Base-by-base conservation (phyloP, 2,329 filamentous ascomycete genomes). In the Escovopsis sp. region DNA sequence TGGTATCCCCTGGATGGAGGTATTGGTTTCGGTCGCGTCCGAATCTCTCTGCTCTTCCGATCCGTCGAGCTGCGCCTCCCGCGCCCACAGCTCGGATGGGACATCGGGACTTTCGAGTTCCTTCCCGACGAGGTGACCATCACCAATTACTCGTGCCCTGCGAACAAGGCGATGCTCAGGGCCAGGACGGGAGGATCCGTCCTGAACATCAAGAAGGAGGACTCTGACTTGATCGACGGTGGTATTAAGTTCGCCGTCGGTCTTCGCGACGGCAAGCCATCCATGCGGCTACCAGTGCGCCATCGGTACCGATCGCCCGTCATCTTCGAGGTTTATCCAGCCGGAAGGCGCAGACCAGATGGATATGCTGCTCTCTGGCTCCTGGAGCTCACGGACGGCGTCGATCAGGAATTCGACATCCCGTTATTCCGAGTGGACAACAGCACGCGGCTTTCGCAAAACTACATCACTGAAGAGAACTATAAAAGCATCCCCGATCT, bases 1-100 rank as follows among this genome's bases (percentile, higher is more conserved):
- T 94, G 87, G 86, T 96, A 94, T 53, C 88, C 90, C n/a, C 69
- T 98, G 0, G 87, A 94, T 50, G 90, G 88, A 16, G 90, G 90
- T 10, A 78, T 96, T 42, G 83, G 90, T 1, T 96, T 90, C 44
- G 90, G 90, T 27, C 79, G 88, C 7, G 70, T 93, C 40, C 79
- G 87, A 28, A 80, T 98, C 45, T 93, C 85, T 1, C 58, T 96
- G 3, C 68, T 96, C 3, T 94, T 94, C 71, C 78, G 88, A 19
- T 87, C 83, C 19, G 73, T 94, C 30, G 87, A 94, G 54, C 79
- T 88, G 35, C 76, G 76, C 31, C 66, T 96, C 1, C 87, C 87
- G n/a, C 81, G 81, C 0, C 63, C 76, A 28, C 80, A 94, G 56
- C 70, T 94, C 4, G 86, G 88, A 9, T 96, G 88, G 83, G 85